These are phyloP conservation scores for Neurospora sp. DNA, from an alignment of 2,329 filamentous ascomycete species.

Conservation along the genomic window DNA sequence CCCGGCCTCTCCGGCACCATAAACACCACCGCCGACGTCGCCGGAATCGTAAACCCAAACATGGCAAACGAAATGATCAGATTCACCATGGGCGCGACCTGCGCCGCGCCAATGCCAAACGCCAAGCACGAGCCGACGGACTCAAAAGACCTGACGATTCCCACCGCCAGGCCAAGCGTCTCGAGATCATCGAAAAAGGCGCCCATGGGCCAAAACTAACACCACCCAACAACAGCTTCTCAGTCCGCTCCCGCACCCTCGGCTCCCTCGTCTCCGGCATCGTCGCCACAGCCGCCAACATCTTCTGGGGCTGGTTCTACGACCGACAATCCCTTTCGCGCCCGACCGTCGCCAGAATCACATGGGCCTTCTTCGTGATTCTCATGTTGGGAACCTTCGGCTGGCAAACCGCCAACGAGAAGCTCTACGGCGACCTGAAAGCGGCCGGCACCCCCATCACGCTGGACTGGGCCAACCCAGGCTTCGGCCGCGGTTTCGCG, in stretches of 20 bases:
- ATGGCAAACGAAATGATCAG: conserved; percentile 37
- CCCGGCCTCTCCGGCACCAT: conserved; percentile 28
- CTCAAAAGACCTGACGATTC: conserved; percentile 38
- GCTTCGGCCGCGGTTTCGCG: conserved; percentile 36
- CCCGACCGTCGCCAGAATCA: conserved; percentile 31
- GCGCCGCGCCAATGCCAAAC: conserved; percentile 37
- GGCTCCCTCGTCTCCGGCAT: conserved; percentile 35
- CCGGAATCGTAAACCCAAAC: conserved; percentile 32
- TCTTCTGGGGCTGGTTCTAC: conserved; percentile 41
- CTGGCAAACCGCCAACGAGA: conserved; percentile 39
- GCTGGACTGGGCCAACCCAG: conserved; percentile 34
- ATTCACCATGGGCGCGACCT: conserved; percentile 37
- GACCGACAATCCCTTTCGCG: conserved; percentile 33
- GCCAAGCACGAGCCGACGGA: conserved; percentile 36
- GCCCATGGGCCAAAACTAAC: conserved; percentile 21
- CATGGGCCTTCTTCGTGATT: conserved; percentile 31
- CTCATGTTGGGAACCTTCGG: conserved; percentile 33
- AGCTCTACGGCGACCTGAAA: conserved; percentile 27
- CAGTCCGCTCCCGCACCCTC: conserved; percentile 36
- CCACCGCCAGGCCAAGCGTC: conserved; percentile 38
- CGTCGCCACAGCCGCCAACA: conserved; percentile 33
- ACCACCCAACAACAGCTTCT: conserved; percentile 24
- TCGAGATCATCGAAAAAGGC: conserved; percentile 41
- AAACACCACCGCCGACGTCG: conserved; percentile 26
- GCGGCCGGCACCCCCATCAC: conserved; percentile 25